A percentile compares a stretch with the other conserved stretches of the same genome.
Conservation (phyloP, 805 yeast genomes). For the Candida endomychidarum region DNA sequence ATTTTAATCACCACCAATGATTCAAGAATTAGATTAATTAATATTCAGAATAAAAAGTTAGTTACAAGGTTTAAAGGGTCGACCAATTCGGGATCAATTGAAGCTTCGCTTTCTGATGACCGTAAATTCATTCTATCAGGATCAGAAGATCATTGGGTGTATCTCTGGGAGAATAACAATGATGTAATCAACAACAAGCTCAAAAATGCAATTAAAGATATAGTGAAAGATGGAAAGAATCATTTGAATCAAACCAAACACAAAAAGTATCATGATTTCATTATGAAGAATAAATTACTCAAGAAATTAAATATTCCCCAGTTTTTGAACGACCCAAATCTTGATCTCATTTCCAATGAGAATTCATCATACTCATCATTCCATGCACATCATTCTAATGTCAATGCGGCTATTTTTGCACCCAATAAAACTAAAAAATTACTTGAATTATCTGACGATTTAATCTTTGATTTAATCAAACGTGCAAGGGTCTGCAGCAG, state of each 20-base stretch:
- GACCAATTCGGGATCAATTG: slow-evolving; percentile 66
- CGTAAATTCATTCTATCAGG: slow-evolving; percentile 64
- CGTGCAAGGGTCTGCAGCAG: slow-evolving; percentile 20
- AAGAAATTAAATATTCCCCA: slow-evolving; percentile 24
- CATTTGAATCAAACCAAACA: slow-evolving; percentile 29
- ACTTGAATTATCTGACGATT: slow-evolving; percentile 73
- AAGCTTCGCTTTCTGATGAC: slow-evolving; percentile 63
- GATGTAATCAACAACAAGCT: slow-evolving; percentile 41
- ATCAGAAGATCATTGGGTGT: slow-evolving; percentile 85
- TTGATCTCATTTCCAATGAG: slow-evolving; percentile 40
- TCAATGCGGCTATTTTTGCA: slow-evolving; percentile 77
- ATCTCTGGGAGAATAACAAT: slow-evolving; percentile 66
- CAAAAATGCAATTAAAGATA: slow-evolving; percentile 33
- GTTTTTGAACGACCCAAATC: slow-evolving; percentile 26
- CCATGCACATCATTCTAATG: slow-evolving; percentile 72
- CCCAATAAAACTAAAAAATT: slow-evolving; percentile 66
- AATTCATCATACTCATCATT: slow-evolving; percentile 66
- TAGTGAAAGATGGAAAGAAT: slow-evolving; percentile 33
- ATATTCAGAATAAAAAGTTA: slow-evolving; percentile 51
- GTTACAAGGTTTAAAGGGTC: slow-evolving; percentile 74
- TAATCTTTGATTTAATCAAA: slow-evolving; percentile 61
- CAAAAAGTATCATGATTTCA: slow-evolving; percentile 26
- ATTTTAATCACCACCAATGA: slow-evolving; percentile 75
- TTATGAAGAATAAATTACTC: slow-evolving; percentile 29
- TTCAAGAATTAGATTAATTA: slow-evolving; percentile 69